These are phyloP conservation scores for Eucalyptus marginata DNA, from an alignment of 345 rosid genomes.

Conservation along the genomic window DNA sequence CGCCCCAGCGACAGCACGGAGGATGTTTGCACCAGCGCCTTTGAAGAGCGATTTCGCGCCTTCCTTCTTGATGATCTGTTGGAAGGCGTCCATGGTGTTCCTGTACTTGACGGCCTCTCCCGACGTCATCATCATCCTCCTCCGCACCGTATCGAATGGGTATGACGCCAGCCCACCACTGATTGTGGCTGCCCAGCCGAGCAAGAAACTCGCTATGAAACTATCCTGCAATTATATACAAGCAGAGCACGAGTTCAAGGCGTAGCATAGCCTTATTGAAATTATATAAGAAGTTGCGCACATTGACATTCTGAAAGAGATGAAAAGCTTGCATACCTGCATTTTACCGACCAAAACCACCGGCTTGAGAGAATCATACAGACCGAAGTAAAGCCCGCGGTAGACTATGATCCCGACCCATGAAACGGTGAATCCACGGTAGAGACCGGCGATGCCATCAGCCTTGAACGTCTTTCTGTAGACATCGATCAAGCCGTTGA, in stretches of 20 bases:
- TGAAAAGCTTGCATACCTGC: constrained; percentile 18
- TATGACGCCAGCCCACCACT: constrained; percentile 78
- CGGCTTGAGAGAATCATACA: constrained; percentile 63
- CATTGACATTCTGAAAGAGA: neutral
- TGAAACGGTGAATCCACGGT: constrained; percentile 50
- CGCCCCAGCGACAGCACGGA: constrained; percentile 84
- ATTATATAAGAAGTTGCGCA: neutral
- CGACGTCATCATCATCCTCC: constrained; percentile 98
- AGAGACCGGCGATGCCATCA: constrained; percentile 51
- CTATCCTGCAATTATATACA: constrained; percentile 42
- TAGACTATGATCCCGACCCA: neutral
- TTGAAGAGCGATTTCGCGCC: constrained; percentile 76
- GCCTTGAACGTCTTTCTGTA: constrained; percentile 36
- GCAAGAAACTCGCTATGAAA: constrained; percentile 69
- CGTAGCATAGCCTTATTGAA: neutral
- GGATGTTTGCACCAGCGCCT: constrained; percentile 89
- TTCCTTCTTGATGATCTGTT: constrained; percentile 64
- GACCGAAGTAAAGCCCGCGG: constrained; percentile 48
- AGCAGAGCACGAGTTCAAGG: neutral
- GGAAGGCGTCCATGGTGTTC: constrained; percentile 57
- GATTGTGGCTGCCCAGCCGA: constrained; percentile 76
- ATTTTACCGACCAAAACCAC: constrained; percentile 30
- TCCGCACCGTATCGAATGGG: constrained; percentile 78
- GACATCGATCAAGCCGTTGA: constrained; percentile 48
- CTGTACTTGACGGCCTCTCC: constrained; percentile 90